These are phyloP conservation scores for Lipomyces japonicus DNA, from an alignment of 805 yeast genomes.

Conservation along the genomic window DNA sequence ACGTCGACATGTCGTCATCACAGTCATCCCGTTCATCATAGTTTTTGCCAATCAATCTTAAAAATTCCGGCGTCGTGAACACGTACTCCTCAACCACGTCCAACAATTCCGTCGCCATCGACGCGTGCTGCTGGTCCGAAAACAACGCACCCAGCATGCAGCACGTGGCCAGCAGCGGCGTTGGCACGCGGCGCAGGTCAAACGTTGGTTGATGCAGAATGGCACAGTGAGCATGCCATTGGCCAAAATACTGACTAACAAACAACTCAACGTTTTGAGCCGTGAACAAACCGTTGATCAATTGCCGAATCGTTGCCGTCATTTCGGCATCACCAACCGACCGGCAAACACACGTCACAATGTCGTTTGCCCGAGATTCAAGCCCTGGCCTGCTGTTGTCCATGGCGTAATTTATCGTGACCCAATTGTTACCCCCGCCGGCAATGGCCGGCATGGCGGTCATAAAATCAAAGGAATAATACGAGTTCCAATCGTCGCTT, in stretches of 20 bases:
- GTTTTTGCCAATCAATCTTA: conserved; percentile 1
- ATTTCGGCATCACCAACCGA: conserved; percentile 1
- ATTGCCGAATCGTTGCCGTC: not conserved
- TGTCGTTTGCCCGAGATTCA: too few relatives aligned
- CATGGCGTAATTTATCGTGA: too few relatives aligned
- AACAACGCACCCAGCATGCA: conserved; percentile 6
- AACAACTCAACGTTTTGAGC: not conserved
- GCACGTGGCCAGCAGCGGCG: conserved; percentile 2
- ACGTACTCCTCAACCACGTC: conserved; percentile 8
- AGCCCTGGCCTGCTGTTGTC: too few relatives aligned
- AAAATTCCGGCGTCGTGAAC: not conserved
- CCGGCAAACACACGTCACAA: not conserved
- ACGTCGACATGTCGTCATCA: not conserved
- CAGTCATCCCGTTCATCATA: not conserved
- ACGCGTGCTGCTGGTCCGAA: not conserved
- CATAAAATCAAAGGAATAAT: too few relatives aligned
- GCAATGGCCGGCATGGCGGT: too few relatives aligned
- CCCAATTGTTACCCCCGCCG: too few relatives aligned
- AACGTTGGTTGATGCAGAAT: conserved; percentile 8
- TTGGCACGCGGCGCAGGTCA: not conserved
- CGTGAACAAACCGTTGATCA: conserved; percentile 3
- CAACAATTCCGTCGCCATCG: not conserved
- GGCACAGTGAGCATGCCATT: conserved; percentile 8
- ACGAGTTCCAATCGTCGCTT: too few relatives aligned
- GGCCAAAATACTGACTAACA: not conserved